Percentiles rank a stretch among this genome's conserved stretches.
phyloP scores from a whole-genome alignment of 164 flowering plant species.

The Berberis vulgaris region DNA sequence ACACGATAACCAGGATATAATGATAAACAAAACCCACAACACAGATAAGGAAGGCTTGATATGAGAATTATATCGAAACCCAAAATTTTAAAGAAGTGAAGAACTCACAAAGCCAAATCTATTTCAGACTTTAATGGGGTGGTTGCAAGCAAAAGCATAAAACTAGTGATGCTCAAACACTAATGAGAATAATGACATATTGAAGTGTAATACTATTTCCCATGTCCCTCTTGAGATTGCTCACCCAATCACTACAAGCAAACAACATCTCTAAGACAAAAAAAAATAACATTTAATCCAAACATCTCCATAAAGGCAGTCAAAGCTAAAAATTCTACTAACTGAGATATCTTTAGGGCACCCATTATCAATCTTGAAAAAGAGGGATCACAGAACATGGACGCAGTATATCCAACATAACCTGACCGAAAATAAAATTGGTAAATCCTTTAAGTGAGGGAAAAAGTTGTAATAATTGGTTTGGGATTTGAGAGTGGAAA shows the following conservation, averaged over 20 bases:
- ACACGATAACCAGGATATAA: no score
- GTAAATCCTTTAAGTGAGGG: constrained; percentile 68
- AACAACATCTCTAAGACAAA: constrained; percentile 19
- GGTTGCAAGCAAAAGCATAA: constrained; percentile 85
- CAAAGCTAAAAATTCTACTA: constrained; percentile 56
- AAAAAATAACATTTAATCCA: no score
- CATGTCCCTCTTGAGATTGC: constrained; percentile 51
- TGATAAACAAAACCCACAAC: no score
- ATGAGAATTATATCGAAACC: no score
- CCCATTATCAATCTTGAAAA: constrained; percentile 76
- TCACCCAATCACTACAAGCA: constrained; percentile 83
- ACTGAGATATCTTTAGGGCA: constrained; percentile 44
- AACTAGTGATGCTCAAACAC: constrained; percentile 48
- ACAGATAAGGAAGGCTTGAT: no score
- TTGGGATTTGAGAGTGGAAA: no score
- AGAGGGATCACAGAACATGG: constrained; percentile 94
- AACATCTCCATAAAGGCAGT: constrained; percentile 5
- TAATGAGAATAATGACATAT: constrained; percentile 44
- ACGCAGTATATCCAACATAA: constrained; percentile 67
- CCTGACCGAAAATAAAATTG: constrained; percentile 80
- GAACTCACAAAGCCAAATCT: constrained; percentile 40
- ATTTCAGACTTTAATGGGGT: constrained; percentile 88
- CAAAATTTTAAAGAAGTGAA: no score
- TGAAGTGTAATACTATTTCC: constrained; percentile 35
- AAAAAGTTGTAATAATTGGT: constrained; percentile 50